Base-by-base conservation (phyloP, 139 green algal genomes). In the Auxenochlorella pyrenoidosa region DNA sequence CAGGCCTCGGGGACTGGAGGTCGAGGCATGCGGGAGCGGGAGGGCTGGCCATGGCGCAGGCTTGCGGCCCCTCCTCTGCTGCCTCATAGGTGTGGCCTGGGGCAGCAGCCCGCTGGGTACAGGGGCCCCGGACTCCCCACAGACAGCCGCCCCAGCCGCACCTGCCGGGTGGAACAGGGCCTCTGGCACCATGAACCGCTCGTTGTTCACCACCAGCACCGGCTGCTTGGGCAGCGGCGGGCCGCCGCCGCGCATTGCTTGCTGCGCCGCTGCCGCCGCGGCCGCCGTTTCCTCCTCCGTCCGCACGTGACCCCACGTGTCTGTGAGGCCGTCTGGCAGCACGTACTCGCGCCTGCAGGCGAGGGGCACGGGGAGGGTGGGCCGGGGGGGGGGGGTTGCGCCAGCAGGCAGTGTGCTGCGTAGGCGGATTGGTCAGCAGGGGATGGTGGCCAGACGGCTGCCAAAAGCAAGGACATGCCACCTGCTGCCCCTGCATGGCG, bases 101-200 rank as follows among this genome's bases (percentile, higher is more conserved):
- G 71, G 1, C 18, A 6, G 71, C 71, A 77, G 3, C n/a, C 36
- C 32, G 1, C 71, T 21, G 71, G 36, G 32, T 47, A n/a, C 38
- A 22, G n/a, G 3, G 34, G 0, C 15, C 4, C 38, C 2, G 10
- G 22, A 81, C 6, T 44, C 13, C 41, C 2, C 51, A 66, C 47
- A 76, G 3, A 58, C 24, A 59, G 2, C 6, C 47, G 38, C 15
- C 63, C 32, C 26, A 19, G 8, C 30, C 71, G 4, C 60, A 84
- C 87, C 94, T 32, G 89, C 85, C 18, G 96, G 96, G 73, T 93
- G 83, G 84, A 98, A 98, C 24, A 98, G 88, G 21, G 92, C 89
- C 92, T 99, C 97, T 22, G 97, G 97, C 63, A 98, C 96, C 95
- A 99, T 96, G 94, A 99, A 99, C n/a, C 96, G 94, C 92, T 99